Percentiles rank a stretch among this genome's conserved stretches.
These are phyloP conservation scores for Cyclotella kingstonii DNA, from an alignment of 108 stramenopile species.

Conservation along the genomic window DNA sequence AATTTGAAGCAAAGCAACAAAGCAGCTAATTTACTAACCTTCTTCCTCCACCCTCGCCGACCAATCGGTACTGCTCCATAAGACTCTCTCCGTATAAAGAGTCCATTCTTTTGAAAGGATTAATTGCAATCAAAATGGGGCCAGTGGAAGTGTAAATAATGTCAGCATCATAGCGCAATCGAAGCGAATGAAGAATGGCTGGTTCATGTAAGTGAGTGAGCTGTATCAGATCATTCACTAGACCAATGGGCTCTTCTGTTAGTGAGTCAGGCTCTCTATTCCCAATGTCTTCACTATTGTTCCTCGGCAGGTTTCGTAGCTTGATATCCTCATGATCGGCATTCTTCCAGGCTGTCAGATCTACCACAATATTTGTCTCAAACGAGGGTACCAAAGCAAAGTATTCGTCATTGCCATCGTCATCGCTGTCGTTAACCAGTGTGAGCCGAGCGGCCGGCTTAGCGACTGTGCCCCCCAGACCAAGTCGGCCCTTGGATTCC, in stretches of 20 bases:
- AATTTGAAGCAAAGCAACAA: too few species aligned
- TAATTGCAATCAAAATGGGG: conserved; percentile 90
- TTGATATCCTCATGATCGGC: conserved; percentile 80
- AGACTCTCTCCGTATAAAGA: conserved; percentile 66
- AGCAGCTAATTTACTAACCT: too few species aligned
- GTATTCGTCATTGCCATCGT: conserved; percentile 41
- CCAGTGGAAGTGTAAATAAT: conserved; percentile 92
- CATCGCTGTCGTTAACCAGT: conserved; percentile 47
- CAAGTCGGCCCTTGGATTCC: conserved; percentile 22
- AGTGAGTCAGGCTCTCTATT: conserved; percentile 42
- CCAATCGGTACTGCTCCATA: conserved; percentile 77
- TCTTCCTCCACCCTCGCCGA: conserved; percentile 54
- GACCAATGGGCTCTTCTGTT: conserved; percentile 5
- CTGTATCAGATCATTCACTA: conserved; percentile 70
- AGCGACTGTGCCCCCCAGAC: conserved; percentile 1
- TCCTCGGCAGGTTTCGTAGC: conserved; percentile 69
- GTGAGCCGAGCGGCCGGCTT: conserved; percentile 53
- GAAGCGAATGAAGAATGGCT: conserved; percentile 79
- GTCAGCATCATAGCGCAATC: conserved; percentile 73
- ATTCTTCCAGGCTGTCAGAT: conserved; percentile 66
- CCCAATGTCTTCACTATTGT: conserved; percentile 58
- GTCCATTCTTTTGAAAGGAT: conserved; percentile 92
- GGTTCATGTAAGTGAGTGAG: conserved; percentile 84
- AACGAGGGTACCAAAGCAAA: conserved; percentile 57
- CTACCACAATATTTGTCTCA: conserved; percentile 52